Evolutionary conservation across 129 eudicot species (phyloP), one percentile per base, ranked within the genome.

Genomic region (Apium graveolens): DNA sequence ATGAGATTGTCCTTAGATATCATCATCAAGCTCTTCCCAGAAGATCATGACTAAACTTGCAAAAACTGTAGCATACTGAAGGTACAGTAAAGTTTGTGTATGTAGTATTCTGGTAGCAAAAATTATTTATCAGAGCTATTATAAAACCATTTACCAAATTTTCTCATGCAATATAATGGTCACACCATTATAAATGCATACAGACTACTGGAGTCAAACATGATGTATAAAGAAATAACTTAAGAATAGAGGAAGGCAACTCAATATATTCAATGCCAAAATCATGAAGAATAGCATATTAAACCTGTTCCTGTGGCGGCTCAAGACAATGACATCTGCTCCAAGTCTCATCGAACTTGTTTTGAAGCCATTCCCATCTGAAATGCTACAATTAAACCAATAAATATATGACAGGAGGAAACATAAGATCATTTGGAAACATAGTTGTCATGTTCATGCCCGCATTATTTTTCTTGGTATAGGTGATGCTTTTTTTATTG

Each of bases 361-460:
- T 81, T 90, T 90, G 63, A 90, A 90, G 55, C 94, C 94, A 85
- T 90, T 90, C 81, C 94, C 94, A 90, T 90, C 94, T 90, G 91
- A 80, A 90, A 87, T 74, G 77, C 87, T 78, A 87, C 78, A 84
- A 81, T 82, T 81, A 78, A 81, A 87, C 81, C 86, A 87, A 74
- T 82, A n/a, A n/a, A 79, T 66, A 78, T 83, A 84, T 75, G 77
- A 76, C 84, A 73, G 53, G 24, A 79, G 74, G 77, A 84, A 48
- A 79, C 66, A 78, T n/a, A 55, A 57, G 45, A 29, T n/a, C 11
- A 26, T 60, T 60, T 26, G 16, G 12, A n/a, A 57, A 60, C 32
- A n/a, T 60, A n/a, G 17, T 26, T 60, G 32, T 8, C 65, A 57
- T 24, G 29, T 3, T 24, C 68, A n/a, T 60, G 68, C 32, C 32